A percentile compares a stretch with the other conserved stretches of the same genome.
Conservation (phyloP, 2,329 filamentous ascomycete species). For the Zasmidium cellare region DNA sequence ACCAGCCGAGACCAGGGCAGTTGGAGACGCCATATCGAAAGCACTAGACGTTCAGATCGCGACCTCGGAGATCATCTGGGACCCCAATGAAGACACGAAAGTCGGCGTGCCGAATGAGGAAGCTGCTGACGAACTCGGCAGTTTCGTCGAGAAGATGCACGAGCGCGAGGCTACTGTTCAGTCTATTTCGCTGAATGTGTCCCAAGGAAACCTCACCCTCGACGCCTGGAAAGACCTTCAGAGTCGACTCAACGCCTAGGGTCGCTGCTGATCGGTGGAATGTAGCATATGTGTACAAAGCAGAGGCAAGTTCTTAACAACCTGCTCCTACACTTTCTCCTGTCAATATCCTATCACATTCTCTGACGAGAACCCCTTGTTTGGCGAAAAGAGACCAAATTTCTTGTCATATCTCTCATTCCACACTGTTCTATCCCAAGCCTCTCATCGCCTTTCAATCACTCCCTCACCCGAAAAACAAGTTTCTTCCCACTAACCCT, state of each 20-base stretch:
- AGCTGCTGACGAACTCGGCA: conserved; percentile 57
- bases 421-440: background rate
- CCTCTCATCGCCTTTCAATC: background rate
- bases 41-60: conserved; percentile 66
- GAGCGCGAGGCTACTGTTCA: conserved; percentile 71
- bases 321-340: background rate
- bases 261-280: too few species aligned
- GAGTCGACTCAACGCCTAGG: conserved; percentile 18
- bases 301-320: background rate
- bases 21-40: conserved; percentile 64
- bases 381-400: too few species aligned
- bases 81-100: conserved; percentile 76
- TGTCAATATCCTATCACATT: background rate
- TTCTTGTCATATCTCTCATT: too few species aligned
- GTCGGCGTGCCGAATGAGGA: conserved; percentile 61
- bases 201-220: conserved; percentile 35
- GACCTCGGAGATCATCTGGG: conserved; percentile 80
- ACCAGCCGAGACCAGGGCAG: conserved; percentile 63
- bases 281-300: background rate
- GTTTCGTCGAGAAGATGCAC: conserved; percentile 60
- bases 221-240: conserved; percentile 32
- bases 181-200: conserved; percentile 72
- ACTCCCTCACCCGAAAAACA: background rate
- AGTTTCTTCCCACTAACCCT: conserved; percentile 10
- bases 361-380: too few species aligned